Evolutionary conservation across 805 yeast species (phyloP).

Genomic region (Candida succiphila): DNA sequence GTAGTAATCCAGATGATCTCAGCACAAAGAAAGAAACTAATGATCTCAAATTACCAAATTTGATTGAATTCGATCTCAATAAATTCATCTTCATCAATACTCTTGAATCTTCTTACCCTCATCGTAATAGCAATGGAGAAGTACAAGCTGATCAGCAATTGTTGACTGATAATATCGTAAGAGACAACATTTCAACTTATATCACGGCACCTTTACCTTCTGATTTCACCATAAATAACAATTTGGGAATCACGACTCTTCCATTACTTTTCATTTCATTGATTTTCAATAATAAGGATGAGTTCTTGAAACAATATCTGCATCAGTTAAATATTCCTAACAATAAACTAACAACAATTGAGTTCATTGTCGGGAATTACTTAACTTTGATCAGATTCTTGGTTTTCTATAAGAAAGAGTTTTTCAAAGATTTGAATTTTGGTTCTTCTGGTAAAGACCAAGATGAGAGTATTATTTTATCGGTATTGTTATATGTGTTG

Average conservation of each 20-base stretch:
- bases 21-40: conserved; percentile 14
- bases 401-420: conserved; percentile 19
- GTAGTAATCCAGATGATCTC: too few relatives aligned
- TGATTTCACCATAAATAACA: conserved; percentile 32
- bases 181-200: conserved; percentile 11
- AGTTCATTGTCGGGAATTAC: conserved; percentile 36
- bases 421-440: conserved; percentile 11
- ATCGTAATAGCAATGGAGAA: background rate
- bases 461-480: conserved; percentile 17
- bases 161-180: conserved; percentile 10
- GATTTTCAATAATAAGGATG: conserved; percentile 13
- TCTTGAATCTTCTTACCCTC: conserved; percentile 1
- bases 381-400: conserved; percentile 33
- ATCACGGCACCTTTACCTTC: conserved; percentile 14
- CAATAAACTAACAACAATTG: conserved; percentile 24
- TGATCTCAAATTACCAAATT: conserved; percentile 1
- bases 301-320: conserved; percentile 16
- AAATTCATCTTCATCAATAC: background rate
- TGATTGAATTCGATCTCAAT: conserved; percentile 14
- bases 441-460: conserved; percentile 5
- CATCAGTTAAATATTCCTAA: conserved; percentile 21
- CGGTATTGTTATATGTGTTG: conserved; percentile 18
- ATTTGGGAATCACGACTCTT: conserved; percentile 39
- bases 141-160: background rate
- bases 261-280: conserved; percentile 34